Evolutionary conservation across 805 yeast genomes (phyloP).

Genomic region (Deakozyma indianensis): DNA sequence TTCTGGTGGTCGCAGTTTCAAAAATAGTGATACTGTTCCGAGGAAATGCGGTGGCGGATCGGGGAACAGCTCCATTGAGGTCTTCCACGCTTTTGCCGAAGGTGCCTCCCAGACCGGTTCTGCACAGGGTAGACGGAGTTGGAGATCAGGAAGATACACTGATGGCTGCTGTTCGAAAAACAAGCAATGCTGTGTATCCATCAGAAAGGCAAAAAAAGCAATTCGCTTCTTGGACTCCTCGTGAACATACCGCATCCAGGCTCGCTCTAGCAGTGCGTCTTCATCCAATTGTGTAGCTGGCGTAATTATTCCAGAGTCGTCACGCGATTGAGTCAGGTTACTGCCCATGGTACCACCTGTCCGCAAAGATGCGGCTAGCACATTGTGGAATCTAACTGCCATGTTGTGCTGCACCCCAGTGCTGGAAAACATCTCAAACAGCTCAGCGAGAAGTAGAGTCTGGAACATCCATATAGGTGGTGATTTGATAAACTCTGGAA

Average conservation of each 20-base stretch:
- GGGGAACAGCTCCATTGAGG: slow-evolving; percentile 1
- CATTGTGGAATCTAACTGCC: slow-evolving; percentile 13
- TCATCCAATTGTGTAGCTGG: not conserved
- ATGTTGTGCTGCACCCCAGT: slow-evolving; percentile 15
- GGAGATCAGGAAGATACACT: not conserved
- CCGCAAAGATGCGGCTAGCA: slow-evolving; percentile 13
- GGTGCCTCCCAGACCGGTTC: slow-evolving; percentile 2
- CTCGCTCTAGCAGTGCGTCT: not conserved
- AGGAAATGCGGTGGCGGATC: slow-evolving; percentile 11
- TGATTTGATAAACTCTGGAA: slow-evolving; percentile 51
- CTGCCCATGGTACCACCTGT: slow-evolving; percentile 9
- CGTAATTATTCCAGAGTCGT: not conserved
- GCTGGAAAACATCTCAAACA: slow-evolving; percentile 31
- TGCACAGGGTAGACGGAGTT: not conserved
- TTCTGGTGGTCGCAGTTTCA: slow-evolving; percentile 7
- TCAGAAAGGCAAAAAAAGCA: not conserved
- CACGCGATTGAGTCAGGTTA: not conserved
- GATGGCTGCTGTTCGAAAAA: not conserved
- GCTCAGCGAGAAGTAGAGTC: slow-evolving; percentile 47
- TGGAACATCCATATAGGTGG: slow-evolving; percentile 56
- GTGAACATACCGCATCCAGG: not conserved
- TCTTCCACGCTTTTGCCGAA: slow-evolving; percentile 8
- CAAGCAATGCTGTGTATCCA: not conserved
- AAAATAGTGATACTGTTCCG: slow-evolving; percentile 8
- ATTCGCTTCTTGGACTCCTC: not conserved